Evolutionary conservation across 495 filamentous ascomycete genomes (phyloP), one percentile per base, ranked within the genome.

Genomic region (Pseudomonodictys pantanalensis): DNA sequence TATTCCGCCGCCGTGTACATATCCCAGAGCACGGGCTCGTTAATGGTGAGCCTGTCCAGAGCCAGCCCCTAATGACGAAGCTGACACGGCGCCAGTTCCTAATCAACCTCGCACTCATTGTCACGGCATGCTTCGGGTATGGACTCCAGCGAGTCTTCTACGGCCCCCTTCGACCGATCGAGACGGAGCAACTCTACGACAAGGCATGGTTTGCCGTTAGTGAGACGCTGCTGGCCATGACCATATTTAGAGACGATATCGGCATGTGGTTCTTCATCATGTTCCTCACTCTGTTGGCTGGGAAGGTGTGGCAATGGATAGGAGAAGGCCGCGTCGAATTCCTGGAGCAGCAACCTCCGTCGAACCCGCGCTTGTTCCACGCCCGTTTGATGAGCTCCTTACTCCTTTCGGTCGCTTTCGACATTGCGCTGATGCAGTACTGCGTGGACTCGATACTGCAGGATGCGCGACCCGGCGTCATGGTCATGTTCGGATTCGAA

Each of bases 401-500:
- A 29, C 65, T 89, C 0, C 70, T 96, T 30, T 89, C 91, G 43
- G 77, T 93, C 38, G 47, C 81, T 15, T 95, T 92, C 73, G 85
- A 95, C 71, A 68, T 81, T 23, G 86, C 80, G 62, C 82, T 98
- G 75, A 78, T 97, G 57, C 77, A 75, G 23, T 96, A 97, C 68
- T 86, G 86, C 58, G 76, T 95, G 65, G 79, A 83, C 9, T 89
- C 87, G 1, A 91, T 98, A 24, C 83, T 96, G 18, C 81, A 87
- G 42, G 84, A 91, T 59, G 89, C 93, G 0, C 83, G 89, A 18
- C 91, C 93, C 0, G 91, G 93, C 52, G 97, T 98, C 90, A 98
- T 98, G 95, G 90, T 98, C 54, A 97, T 97, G 91, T 98, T 98
- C 68, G 85, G 91, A 17, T 97, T 98, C 66, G 93, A 98, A 71